Conservation (phyloP, 768 basidiomycete genomes). For the Tylopilus plumbeoviolaceoides region DNA sequence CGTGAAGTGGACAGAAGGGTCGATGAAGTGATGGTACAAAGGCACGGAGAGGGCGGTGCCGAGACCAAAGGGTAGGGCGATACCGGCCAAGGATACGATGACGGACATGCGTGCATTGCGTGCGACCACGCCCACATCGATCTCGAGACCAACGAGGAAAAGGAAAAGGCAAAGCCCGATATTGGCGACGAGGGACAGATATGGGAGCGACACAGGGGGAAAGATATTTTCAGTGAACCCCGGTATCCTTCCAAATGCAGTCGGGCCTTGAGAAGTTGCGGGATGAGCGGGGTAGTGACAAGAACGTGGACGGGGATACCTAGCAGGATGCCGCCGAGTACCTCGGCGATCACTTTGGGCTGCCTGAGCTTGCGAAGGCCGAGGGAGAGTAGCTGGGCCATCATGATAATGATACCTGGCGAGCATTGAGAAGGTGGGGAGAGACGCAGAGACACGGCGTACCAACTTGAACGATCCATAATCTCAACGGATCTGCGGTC, state of each 20-base stretch:
- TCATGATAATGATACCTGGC: conserved; percentile 76
- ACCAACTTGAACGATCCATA: conserved; percentile 83
- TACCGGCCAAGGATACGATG: conserved; percentile 76
- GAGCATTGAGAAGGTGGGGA: background rate
- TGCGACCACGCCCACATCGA: conserved; percentile 74
- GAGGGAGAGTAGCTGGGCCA: conserved; percentile 72
- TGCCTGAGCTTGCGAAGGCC: conserved; percentile 72
- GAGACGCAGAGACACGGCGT: conserved; percentile 17
- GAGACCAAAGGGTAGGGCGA: conserved; percentile 83
- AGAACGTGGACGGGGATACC: conserved; percentile 48
- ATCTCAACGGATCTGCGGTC: conserved; percentile 59
- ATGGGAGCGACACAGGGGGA: conserved; percentile 64
- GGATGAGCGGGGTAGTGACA: background rate
- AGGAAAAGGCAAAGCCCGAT: conserved; percentile 87
- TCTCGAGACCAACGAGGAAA: conserved; percentile 91
- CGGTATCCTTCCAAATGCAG: conserved; percentile 76
- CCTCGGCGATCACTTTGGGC: conserved; percentile 81
- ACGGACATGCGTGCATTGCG: conserved; percentile 67
- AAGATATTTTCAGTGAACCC: conserved; percentile 87
- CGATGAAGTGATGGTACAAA: conserved; percentile 50
- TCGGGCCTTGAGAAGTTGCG: conserved; percentile 32
- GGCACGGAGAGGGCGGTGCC: conserved; percentile 73
- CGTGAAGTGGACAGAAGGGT: conserved; percentile 64
- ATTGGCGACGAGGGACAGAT: conserved; percentile 82
- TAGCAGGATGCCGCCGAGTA: conserved; percentile 87